Evolutionary conservation across 805 yeast species (phyloP), one percentile per base, ranked within the genome.

Genomic region (Kluyveromyces lactis): DNA sequence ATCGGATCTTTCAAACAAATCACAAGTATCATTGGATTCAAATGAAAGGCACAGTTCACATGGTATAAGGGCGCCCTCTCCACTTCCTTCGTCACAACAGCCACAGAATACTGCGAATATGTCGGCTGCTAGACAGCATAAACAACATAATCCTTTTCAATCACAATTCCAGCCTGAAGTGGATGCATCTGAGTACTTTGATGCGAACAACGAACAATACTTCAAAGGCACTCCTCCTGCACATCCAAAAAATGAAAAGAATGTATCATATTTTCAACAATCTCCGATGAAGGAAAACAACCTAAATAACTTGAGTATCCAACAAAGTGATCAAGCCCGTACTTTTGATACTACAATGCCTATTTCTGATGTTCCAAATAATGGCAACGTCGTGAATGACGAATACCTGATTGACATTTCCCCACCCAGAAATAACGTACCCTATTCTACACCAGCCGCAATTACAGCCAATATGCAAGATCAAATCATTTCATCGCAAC

Each of bases 121-220:
- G 9, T 21, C 24, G 9, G 33, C 46, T 9, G 38, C 29, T 6
- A 58, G 48, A 42, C 61, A 56, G 36, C 60, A 60, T 44, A 55
- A 56, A 42, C 50, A 59, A 4, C 56, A 50, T 38, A 60, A 60
- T 41, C 64, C 64, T 17, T 60, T 60, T 34, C 64, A 34, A 15
- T 24, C 63, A 9, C 52, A 44, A 33, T 54, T 39, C 21, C 42
- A 42, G 27, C 37, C 32, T 10, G 39, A 24, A 7, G 18, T 26
- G 18, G 30, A 24, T 2, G 10, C 37, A 8, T 13, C 15, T 10
- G 21, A 12, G 13, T 34, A 26, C n/a, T 34, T n/a, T 34, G 5
- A 16, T 24, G n/a, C 29, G 15, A 18, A 23, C n/a, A 34, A 23
- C n/a, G 21, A 24, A 15, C 30, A 34, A 6, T 24, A 23, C 10